These are phyloP conservation scores for Ciborinia camelliae DNA, from an alignment of 2,329 filamentous ascomycete genomes.

Conservation along the genomic window DNA sequence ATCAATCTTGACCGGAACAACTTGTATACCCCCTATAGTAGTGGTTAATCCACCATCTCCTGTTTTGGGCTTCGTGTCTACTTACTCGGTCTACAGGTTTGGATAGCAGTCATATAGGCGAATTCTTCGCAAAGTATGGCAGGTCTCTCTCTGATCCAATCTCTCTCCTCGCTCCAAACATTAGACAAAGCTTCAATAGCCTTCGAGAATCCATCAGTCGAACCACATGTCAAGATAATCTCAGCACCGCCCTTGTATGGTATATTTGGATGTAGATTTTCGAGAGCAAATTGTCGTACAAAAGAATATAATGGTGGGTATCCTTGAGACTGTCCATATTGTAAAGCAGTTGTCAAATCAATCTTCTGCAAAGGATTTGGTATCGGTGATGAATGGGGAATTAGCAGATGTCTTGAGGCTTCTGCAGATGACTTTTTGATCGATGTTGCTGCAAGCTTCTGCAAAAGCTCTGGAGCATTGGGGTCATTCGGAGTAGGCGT, in stretches of 20 bases:
- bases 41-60: background rate
- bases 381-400: conserved; percentile 65
- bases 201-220: conserved; percentile 84
- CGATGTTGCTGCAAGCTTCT: conserved; percentile 38
- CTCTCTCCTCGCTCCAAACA: conserved; percentile 66
- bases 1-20: conserved; percentile 73
- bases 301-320: conserved; percentile 77
- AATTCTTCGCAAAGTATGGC: conserved; percentile 77
- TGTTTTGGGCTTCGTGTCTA: background rate
- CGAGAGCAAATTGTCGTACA: conserved; percentile 71
- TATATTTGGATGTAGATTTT: conserved; percentile 75
- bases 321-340: conserved; percentile 81
- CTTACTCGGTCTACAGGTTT: conserved; percentile 53
- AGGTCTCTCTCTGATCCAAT: conserved; percentile 67
- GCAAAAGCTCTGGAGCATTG: conserved; percentile 34
- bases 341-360: conserved; percentile 76
- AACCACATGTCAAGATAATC: conserved; percentile 74
- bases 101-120: conserved; percentile 73
- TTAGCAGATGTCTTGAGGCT: conserved; percentile 52
- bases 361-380: conserved; percentile 65
- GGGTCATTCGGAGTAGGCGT: conserved; percentile 64
- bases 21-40: conserved; percentile 51
- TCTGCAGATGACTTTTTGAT: conserved; percentile 30
- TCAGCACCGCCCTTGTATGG: conserved; percentile 76
- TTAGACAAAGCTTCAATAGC: conserved; percentile 71